Conservation (phyloP, 331 rosid genomes). For the Rhamnella rubrinervis region DNA sequence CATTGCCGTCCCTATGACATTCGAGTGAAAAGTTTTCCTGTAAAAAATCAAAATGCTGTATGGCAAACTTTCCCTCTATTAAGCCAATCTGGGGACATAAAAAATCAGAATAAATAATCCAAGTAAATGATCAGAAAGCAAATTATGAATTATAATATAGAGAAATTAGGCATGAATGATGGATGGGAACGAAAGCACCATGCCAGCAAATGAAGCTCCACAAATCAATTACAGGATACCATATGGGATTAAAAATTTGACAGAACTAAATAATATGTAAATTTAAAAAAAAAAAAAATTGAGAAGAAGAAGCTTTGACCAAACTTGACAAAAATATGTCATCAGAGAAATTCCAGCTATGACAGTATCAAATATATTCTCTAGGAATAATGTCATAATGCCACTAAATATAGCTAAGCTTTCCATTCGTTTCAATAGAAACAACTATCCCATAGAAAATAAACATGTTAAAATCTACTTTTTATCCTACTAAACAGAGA, state of each 20-base stretch:
- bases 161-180: neutral
- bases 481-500: neutral
- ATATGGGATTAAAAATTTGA: too few relatives aligned
- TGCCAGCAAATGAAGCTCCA: too few relatives aligned
- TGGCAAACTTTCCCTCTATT: constrained; percentile 89
- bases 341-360: neutral
- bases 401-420: neutral
- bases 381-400: neutral
- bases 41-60: constrained; percentile 73
- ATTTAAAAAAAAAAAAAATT: too few relatives aligned
- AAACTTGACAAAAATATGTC: neutral
- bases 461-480: neutral
- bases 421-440: too few relatives aligned
- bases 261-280: too few relatives aligned
- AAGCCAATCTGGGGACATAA: constrained; percentile 64
- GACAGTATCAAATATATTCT: neutral
- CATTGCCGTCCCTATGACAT: constrained; percentile 64
- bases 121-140: neutral
- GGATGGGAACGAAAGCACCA: too few relatives aligned
- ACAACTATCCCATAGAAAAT: neutral
- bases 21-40: constrained; percentile 72
- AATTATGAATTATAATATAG: neutral
- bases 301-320: neutral
- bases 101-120: neutral
- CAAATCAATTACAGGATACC: too few relatives aligned